phyloP scores from a whole-genome alignment of 495 filamentous ascomycete genomes.

The Lasiosphaeris hirsuta region DNA sequence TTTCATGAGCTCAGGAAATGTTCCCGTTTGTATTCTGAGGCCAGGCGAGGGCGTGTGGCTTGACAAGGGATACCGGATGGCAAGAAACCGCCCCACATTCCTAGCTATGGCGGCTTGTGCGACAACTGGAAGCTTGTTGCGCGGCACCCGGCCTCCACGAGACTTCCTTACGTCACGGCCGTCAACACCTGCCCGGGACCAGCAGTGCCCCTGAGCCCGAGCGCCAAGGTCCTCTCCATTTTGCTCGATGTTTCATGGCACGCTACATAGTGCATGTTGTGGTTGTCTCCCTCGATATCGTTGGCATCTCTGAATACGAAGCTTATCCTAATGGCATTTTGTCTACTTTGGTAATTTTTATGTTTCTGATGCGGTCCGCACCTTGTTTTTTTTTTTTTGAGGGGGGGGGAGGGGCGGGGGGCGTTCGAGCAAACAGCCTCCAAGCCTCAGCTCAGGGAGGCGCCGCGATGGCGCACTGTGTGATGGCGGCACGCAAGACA shows the following conservation, averaged over 20 bases:
- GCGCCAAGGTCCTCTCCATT: too few species aligned
- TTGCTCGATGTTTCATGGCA: constrained; percentile 7
- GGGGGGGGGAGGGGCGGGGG: too few species aligned
- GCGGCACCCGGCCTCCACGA: background rate
- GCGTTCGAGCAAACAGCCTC: too few species aligned
- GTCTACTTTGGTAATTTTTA: background rate
- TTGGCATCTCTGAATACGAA: background rate
- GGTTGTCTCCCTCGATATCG: background rate
- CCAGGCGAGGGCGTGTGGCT: background rate
- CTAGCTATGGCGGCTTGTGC: constrained; percentile 3
- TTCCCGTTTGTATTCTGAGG: constrained; percentile 14
- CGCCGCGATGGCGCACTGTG: too few species aligned
- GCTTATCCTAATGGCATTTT: background rate
- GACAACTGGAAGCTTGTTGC: constrained; percentile 7
- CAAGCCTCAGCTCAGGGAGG: too few species aligned
- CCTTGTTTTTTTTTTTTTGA: too few species aligned
- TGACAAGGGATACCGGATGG: constrained; percentile 6
- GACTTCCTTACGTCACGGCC: background rate
- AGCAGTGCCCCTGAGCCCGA: background rate
- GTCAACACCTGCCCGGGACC: background rate
- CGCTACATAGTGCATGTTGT: background rate
- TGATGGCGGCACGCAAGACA: too few species aligned
- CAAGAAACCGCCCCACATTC: background rate
- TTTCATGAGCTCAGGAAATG: constrained; percentile 12
- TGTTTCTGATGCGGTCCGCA: too few species aligned